Percentiles rank a stretch among this genome's conserved stretches.
Evolutionary conservation across 2,329 filamentous ascomycete genomes (phyloP).

Genomic region (Alternaria sp.): DNA sequence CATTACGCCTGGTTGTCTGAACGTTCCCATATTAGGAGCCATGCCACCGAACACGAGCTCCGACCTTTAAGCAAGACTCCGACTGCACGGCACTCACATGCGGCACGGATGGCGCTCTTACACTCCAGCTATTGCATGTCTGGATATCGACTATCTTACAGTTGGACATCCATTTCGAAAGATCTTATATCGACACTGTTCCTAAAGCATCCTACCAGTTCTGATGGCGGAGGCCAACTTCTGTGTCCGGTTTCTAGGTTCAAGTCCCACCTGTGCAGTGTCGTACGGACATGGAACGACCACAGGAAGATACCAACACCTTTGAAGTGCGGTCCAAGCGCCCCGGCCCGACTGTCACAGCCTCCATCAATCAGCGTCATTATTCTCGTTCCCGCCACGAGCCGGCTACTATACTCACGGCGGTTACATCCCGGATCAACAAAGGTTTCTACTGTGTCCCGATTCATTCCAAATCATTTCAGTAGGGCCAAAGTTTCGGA

Average conservation of each 20-base stretch:
- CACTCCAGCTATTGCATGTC: conserved; percentile 25
- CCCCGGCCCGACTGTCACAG: conserved; percentile 18
- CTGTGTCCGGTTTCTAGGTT: conserved; percentile 21
- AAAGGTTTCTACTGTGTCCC: conserved; percentile 33
- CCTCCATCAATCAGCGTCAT: conserved; percentile 13
- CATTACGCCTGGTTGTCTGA: conserved; percentile 1
- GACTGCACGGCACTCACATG: conserved; percentile 15
- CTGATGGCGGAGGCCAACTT: conserved; percentile 35
- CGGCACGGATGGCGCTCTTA: conserved; percentile 15
- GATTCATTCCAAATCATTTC: conserved; percentile 23
- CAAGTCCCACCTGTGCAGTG: conserved; percentile 37
- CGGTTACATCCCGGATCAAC: conserved; percentile 21
- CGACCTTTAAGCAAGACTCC: neutral
- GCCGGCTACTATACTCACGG: conserved; percentile 32
- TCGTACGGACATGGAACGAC: conserved; percentile 36
- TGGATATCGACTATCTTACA: conserved; percentile 23
- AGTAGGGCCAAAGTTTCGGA: conserved; percentile 13
- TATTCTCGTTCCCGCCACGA: conserved; percentile 37
- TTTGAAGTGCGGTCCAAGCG: conserved; percentile 23
- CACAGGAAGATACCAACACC: conserved; percentile 37
- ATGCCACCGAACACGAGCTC: neutral
- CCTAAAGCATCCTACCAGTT: conserved; percentile 12
- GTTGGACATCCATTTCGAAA: conserved; percentile 13
- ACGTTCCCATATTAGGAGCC: neutral
- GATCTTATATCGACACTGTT: conserved; percentile 16